A percentile compares a stretch with the other conserved stretches of the same genome.
These are phyloP conservation scores for Lipomyces lipofer DNA, from an alignment of 805 yeast species.

Conservation along the genomic window DNA sequence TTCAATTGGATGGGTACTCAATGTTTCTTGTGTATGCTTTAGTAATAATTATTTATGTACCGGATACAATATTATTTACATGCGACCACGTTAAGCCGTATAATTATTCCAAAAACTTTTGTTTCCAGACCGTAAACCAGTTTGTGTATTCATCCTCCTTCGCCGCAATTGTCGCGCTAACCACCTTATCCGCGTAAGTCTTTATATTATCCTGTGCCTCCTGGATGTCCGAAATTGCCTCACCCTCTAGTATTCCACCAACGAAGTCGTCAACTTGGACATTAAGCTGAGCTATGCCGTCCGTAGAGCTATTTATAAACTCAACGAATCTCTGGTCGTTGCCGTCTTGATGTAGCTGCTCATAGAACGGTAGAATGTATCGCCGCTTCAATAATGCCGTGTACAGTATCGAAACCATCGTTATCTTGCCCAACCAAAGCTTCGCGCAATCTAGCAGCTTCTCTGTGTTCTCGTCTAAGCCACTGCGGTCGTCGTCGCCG, in stretches of 20 bases:
- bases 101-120: slow-evolving; percentile 12
- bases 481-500: slow-evolving; percentile 1
- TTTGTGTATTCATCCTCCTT: slow-evolving; percentile 14
- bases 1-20: no score
- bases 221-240: not conserved
- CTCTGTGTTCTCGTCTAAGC: not conserved
- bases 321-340: not conserved
- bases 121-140: slow-evolving; percentile 20
- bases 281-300: not conserved
- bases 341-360: not conserved
- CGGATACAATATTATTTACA: no score
- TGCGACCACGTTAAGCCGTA: not conserved
- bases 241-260: slow-evolving; percentile 14
- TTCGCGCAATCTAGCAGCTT: slow-evolving; percentile 8
- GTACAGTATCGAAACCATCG: slow-evolving; percentile 10
- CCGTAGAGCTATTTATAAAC: slow-evolving; percentile 4
- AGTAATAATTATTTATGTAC: no score
- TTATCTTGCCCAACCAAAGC: slow-evolving; percentile 10
- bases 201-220: not conserved
- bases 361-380: not conserved
- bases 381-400: slow-evolving; percentile 25
- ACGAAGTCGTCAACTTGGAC: slow-evolving; percentile 10
- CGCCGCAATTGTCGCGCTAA: not conserved
- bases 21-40: no score
- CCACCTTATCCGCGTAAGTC: not conserved